Evolutionary conservation across 495 filamentous ascomycete species (phyloP), one percentile per base, ranked within the genome.

Genomic region (Astrothelium subdiscretum): DNA sequence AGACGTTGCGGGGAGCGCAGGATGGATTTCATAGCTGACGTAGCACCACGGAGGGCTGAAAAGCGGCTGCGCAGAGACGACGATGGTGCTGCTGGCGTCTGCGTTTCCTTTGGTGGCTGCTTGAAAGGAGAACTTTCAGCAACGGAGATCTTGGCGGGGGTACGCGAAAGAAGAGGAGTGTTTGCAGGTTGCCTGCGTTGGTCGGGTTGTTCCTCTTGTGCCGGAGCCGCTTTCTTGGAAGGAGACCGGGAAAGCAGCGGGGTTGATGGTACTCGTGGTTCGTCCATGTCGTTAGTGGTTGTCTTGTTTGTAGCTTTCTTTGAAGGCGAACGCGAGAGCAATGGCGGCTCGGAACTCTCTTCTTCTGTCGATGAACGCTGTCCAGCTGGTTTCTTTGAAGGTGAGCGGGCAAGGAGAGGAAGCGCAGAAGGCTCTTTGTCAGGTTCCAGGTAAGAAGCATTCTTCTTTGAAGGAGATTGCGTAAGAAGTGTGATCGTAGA

Each of bases 1-100:
- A 83, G 73, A n/a, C 81, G 82, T 66, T 81, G 79, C 26, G 77
- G 82, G 42, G 76, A 76, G 64, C 83, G 82, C 31, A 87, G 79
- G 58, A 87, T 88, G 4, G 83, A 86, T 66, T 81, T 84, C 44
- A 87, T 74, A 38, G 76, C 73, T 38, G 70, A 69, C 0, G 22
- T 15, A 8, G 61, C 27, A 63, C 43, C 26, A 24, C 48, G 48
- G 6, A 54, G 48, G 4, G 48, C 48, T 10, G 48, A 26, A 20
- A 54, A 54, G 8, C 65, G 65, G 12, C 44, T 63, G 48, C 68
- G 60, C 12, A 68, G 44, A 3, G 65, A 71, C 12, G 65, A 64
- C 4, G 58, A 67, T 72, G 63, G 68, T 67, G n/a, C 63, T 54
- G 59, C 67, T 63, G 38, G 69, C 66, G 57, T 63, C 57, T 52